Base-by-base conservation (phyloP, 768 basidiomycete species). In the Dioszegia aurantiaca region DNA sequence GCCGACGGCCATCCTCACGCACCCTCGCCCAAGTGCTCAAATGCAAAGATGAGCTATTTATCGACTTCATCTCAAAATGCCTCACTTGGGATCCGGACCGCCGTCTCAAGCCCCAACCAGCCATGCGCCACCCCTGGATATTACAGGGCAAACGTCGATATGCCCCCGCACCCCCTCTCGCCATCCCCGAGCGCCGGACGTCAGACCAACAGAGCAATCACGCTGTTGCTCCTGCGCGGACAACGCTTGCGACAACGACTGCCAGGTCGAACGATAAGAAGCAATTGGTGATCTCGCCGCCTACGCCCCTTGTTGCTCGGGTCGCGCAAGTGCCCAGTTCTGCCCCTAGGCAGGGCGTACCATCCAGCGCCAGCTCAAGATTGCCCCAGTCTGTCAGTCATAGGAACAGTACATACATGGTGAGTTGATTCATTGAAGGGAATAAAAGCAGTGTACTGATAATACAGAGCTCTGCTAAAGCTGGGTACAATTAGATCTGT, bases 11-110 rank as follows among this genome's bases (percentile, higher is more conserved):
- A 16, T 91, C 89, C 17, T 86, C 89, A 45, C 95, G 95, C 77
- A 86, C 89, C 0, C 82, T 99, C 53, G 83, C 86, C 16, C 87
- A 90, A 70, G 91, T 93, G 39, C 82, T 99, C 47, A 85, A 89
- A 56, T 89, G 87, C 71, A 89, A 92, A 58, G 95, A 98, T 72
- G 90, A 94, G 58, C 86, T 89, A 42, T 98, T 99, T 65, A 82
- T 99, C 56, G 95, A 99, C 78, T 99, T 99, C 75, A 87, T 98
- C 63, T 82, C 89, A 1, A 97, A 94, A 75, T 99, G 95, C 78
- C 81, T 99, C n/a, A 82, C 89, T 27, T 99, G 93, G 93, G 95
- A 99, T 79, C 95, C 95, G 9, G 94, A 98, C 68, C 84, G 89
- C 49, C 84, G 95, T 30, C 82, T 99, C 73, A 98, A 95, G 76